These are phyloP conservation scores for Babesia bigemina DNA, from an alignment of 169 alveolate genomes.

Conservation along the genomic window DNA sequence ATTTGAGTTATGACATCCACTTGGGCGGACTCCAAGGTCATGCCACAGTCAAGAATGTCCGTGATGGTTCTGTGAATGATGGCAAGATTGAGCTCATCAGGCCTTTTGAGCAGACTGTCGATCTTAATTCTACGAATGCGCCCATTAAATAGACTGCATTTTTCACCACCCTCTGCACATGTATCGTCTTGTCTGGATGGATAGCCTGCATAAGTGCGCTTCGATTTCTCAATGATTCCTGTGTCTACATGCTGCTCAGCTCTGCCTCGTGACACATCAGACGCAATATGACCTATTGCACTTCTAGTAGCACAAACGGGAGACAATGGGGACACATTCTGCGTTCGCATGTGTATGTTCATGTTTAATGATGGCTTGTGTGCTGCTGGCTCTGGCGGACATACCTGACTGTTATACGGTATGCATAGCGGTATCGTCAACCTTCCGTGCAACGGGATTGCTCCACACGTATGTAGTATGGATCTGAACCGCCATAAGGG, in stretches of 20 bases:
- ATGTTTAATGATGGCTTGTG: no score
- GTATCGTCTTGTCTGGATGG: neutral
- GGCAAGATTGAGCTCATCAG: neutral
- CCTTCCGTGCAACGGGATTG: neutral
- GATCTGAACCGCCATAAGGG: neutral
- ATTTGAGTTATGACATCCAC: neutral
- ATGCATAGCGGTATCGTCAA: neutral
- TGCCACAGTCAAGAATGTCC: neutral
- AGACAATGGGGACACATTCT: no score
- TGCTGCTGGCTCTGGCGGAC: neutral
- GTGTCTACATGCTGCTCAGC: no score
- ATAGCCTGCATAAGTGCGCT: no score
- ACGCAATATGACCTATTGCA: no score
- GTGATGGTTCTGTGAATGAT: neutral
- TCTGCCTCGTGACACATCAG: no score
- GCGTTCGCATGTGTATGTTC: no score
- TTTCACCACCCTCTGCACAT: neutral
- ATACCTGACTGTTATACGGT: neutral
- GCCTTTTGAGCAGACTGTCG: neutral
- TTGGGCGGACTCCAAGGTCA: neutral
- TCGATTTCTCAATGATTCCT: no score
- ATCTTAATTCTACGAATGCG: neutral
- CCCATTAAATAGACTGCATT: neutral
- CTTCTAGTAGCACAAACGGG: no score
- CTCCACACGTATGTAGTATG: neutral